phyloP scores from a whole-genome alignment of 352 stramenopile genomes.

The Pythium scleroteichum region DNA sequence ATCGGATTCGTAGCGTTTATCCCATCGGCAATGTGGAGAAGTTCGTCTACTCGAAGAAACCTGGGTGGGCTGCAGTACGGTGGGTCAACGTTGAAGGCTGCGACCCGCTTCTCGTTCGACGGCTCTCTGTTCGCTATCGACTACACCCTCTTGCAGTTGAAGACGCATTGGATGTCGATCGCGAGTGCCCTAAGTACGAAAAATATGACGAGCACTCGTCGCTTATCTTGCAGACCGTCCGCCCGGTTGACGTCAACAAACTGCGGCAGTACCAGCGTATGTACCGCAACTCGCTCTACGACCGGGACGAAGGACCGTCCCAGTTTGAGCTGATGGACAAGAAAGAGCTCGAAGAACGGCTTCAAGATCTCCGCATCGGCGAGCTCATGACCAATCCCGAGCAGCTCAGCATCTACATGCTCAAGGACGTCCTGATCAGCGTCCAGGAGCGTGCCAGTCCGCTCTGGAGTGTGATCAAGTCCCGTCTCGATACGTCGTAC shows the following conservation, averaged over 20 bases:
- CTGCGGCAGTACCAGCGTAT: constrained; percentile 71
- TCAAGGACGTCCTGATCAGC: constrained; percentile 74
- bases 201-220: constrained; percentile 85
- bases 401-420: constrained; percentile 76
- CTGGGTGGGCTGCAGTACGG: constrained; percentile 69
- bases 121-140: constrained; percentile 80
- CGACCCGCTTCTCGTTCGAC: constrained; percentile 62
- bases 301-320: constrained; percentile 44
- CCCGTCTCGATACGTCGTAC: constrained; percentile 72
- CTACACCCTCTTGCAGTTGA: constrained; percentile 85
- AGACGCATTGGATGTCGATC: constrained; percentile 76
- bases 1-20: constrained; percentile 74
- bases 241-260: constrained; percentile 49
- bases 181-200: constrained; percentile 84
- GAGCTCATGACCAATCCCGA: constrained; percentile 72
- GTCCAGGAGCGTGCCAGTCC: constrained; percentile 56
- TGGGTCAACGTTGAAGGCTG: constrained; percentile 83
- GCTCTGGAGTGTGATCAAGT: constrained; percentile 62
- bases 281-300: constrained; percentile 73
- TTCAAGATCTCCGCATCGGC: constrained; percentile 58
- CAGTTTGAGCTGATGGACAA: constrained; percentile 70
- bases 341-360: constrained; percentile 53
- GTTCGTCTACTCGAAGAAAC: constrained; percentile 85
- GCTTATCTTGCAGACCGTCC: constrained; percentile 70
- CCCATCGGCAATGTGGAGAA: constrained; percentile 68